phyloP scores from a whole-genome alignment of 352 stramenopile genomes.

The Blastocystis sp. region DNA sequence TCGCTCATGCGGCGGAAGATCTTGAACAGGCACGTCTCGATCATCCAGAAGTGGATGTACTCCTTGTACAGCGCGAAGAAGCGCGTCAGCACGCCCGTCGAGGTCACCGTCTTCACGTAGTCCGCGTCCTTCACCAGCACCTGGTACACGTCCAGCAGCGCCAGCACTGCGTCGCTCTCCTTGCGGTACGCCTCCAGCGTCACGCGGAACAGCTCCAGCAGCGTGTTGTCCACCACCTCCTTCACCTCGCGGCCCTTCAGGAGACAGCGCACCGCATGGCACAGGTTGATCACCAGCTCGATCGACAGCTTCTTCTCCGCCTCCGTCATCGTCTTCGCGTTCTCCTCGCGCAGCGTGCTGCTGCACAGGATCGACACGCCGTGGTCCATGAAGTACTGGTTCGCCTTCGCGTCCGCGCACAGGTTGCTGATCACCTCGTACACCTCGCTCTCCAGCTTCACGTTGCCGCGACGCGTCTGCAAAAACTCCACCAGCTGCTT shows the following conservation, averaged over 20 bases:
- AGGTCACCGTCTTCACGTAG: slow-evolving; percentile 18
- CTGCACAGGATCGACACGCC: slow-evolving; percentile 4
- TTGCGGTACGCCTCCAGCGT: slow-evolving; percentile 25
- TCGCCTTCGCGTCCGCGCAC: not conserved
- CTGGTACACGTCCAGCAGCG: slow-evolving; percentile 42
- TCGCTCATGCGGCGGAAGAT: slow-evolving; percentile 57
- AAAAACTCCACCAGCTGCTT: slow-evolving; percentile 37
- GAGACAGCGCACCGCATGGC: slow-evolving; percentile 36
- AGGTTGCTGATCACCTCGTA: slow-evolving; percentile 42
- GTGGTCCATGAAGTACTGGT: slow-evolving; percentile 57
- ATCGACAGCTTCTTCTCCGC: slow-evolving; percentile 19
- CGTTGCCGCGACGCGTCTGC: slow-evolving; percentile 31
- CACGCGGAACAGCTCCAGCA: slow-evolving; percentile 24
- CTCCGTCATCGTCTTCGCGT: slow-evolving; percentile 26
- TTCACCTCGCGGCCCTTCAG: slow-evolving; percentile 46
- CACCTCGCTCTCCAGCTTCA: slow-evolving; percentile 33
- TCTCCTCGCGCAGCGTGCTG: slow-evolving; percentile 39
- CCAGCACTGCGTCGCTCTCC: slow-evolving; percentile 7
- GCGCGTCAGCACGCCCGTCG: not conserved
- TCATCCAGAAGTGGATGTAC: slow-evolving; percentile 49
- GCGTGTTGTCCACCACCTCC: slow-evolving; percentile 5
- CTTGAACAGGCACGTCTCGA: slow-evolving; percentile 67
- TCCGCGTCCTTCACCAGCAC: slow-evolving; percentile 51
- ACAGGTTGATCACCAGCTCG: slow-evolving; percentile 40
- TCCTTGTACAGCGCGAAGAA: slow-evolving; percentile 63